Evolutionary conservation across 179 eudicot species (phyloP).

Genomic region (Heliamphora pulchella): DNA sequence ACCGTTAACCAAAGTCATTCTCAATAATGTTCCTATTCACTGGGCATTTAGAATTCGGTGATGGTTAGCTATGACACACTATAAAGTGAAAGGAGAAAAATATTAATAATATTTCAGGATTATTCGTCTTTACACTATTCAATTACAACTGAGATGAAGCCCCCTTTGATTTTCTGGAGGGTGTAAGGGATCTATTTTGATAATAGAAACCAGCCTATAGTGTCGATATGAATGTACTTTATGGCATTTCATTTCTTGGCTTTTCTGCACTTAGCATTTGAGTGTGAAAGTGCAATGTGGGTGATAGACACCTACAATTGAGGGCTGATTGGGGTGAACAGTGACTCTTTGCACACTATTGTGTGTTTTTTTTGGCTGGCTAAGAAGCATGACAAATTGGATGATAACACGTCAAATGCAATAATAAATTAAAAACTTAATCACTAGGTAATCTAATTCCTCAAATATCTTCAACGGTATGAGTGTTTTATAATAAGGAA

Average conservation of each 20-base stretch:
- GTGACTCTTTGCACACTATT: not conserved
- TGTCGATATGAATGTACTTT: not conserved
- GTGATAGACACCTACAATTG: not conserved
- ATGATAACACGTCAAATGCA: not conserved
- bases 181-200: not conserved
- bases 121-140: not conserved
- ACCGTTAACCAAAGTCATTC: constrained; percentile 3
- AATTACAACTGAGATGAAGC: not conserved
- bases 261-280: not conserved
- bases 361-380: not conserved
- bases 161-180: not conserved
- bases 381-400: not conserved
- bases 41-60: not conserved
- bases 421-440: too few relatives aligned
- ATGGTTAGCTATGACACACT: not conserved
- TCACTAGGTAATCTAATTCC: too few relatives aligned
- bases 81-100: not conserved
- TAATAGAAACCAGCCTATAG: not conserved
- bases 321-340: too few relatives aligned
- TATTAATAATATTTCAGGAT: too few relatives aligned
- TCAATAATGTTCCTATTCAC: not conserved
- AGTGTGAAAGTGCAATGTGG: not conserved
- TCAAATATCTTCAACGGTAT: too few relatives aligned
- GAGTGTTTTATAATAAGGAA: not conserved
- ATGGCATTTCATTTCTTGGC: not conserved